phyloP scores from a whole-genome alignment of 495 filamentous ascomycete genomes.

The Penicillium riverlandense region DNA sequence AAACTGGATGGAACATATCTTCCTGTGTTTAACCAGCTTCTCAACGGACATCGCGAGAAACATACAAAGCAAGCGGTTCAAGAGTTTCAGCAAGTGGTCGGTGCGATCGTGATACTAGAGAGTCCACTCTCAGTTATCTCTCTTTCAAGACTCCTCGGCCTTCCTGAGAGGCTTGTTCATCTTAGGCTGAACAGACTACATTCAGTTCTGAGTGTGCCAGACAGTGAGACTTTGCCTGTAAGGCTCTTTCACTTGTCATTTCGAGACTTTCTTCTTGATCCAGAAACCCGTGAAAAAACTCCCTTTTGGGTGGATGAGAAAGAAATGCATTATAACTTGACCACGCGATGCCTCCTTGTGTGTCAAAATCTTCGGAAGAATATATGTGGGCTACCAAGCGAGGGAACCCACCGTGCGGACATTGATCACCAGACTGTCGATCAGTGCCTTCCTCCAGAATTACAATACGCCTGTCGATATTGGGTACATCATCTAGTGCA shows the following conservation, averaged over 20 bases:
- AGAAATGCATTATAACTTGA: not conserved
- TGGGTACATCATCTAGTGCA: conserved; percentile 46
- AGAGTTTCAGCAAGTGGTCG: conserved; percentile 9
- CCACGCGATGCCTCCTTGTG: conserved; percentile 8
- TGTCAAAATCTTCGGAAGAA: conserved; percentile 18
- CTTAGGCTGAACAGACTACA: conserved; percentile 1
- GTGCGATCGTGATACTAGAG: conserved; percentile 9
- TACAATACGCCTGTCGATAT: conserved; percentile 37
- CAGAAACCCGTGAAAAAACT: not conserved
- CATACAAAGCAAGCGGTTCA: not conserved
- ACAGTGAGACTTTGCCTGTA: conserved; percentile 6
- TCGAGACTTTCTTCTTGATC: conserved; percentile 1
- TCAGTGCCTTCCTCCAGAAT: conserved; percentile 17
- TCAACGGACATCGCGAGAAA: too few relatives aligned
- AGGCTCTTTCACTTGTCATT: conserved; percentile 3
- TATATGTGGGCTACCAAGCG: conserved; percentile 25
- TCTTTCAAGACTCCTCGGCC: conserved; percentile 1
- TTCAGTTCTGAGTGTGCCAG: conserved; percentile 10
- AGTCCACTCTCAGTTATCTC: conserved; percentile 5
- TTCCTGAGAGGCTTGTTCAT: not conserved
- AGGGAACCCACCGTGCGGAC: conserved; percentile 14
- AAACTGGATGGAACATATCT: too few relatives aligned
- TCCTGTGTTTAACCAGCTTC: too few relatives aligned
- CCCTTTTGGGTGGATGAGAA: not conserved
- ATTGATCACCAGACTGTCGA: conserved; percentile 15